Conservation (phyloP, 805 yeast species). For the Starmerella davenportii region DNA sequence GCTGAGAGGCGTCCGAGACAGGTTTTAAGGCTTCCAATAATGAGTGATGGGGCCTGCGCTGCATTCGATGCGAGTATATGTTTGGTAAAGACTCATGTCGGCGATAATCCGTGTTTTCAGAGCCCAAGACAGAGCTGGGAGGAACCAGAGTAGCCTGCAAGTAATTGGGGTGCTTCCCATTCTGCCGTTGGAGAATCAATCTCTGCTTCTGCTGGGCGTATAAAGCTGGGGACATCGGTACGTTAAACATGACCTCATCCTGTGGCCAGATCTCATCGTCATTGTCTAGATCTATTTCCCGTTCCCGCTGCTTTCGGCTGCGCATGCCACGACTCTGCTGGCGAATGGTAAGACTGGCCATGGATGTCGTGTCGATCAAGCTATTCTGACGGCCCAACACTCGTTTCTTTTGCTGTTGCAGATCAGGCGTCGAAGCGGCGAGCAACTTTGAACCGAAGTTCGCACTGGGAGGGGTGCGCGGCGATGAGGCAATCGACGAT, state of each 20-base stretch:
- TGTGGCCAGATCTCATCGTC: constrained; percentile 41
- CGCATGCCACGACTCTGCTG: constrained; percentile 9
- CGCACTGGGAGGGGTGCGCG: constrained; percentile 1
- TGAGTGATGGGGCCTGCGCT: background rate
- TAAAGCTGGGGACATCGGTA: constrained; percentile 44
- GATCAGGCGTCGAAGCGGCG: constrained; percentile 1
- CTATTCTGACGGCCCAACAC: constrained; percentile 9
- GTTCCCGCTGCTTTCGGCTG: constrained; percentile 20
- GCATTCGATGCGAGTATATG: background rate
- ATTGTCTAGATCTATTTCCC: constrained; percentile 23
- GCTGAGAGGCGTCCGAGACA: background rate
- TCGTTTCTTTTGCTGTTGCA: background rate
- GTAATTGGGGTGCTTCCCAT: too few species aligned
- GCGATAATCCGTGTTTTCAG: too few species aligned
- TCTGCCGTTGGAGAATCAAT: background rate
- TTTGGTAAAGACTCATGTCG: too few species aligned
- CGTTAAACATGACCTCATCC: constrained; percentile 39
- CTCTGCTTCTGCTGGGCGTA: constrained; percentile 19
- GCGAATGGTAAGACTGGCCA: constrained; percentile 17
- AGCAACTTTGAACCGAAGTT: background rate
- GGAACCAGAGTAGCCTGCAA: too few species aligned
- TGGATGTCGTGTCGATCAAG: constrained; percentile 15
- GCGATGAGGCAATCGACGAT: constrained; percentile 13
- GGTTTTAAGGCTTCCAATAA: background rate
- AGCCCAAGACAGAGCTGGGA: too few species aligned